Percentiles rank a stretch among this genome's conserved stretches.
These are phyloP conservation scores for Lasiosphaeria ovina DNA, from an alignment of 495 filamentous ascomycete genomes.

Conservation along the genomic window DNA sequence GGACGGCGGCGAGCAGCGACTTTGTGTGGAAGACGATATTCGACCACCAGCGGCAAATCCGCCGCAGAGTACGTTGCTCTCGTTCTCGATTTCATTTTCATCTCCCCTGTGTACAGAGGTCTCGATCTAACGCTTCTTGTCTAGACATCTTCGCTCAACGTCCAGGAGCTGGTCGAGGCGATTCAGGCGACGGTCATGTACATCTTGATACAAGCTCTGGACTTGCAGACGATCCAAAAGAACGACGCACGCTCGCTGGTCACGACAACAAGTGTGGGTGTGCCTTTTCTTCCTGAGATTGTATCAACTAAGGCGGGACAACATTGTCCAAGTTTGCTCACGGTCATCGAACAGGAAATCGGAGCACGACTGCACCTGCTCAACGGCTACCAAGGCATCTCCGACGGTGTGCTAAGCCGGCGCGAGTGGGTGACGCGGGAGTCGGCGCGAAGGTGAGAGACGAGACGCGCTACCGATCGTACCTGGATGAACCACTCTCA, in stretches of 20 bases:
- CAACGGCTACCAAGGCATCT: neutral
- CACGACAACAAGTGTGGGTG: neutral
- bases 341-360: neutral
- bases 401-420: neutral
- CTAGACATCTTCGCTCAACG: neutral
- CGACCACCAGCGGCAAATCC: neutral
- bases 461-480: neutral
- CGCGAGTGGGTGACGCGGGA: conserved; percentile 1
- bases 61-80: neutral
- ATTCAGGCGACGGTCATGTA: neutral
- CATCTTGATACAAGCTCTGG: neutral
- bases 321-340: neutral
- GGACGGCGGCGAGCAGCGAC: conserved; percentile 3
- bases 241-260: neutral
- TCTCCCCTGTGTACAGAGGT: neutral
- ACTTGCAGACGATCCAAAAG: neutral
- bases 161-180: neutral
- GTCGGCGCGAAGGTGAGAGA: conserved; percentile 1
- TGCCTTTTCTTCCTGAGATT: too few species aligned
- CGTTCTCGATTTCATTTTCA: neutral
- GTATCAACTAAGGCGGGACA: neutral
- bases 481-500: neutral
- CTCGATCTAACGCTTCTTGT: neutral
- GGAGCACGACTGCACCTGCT: neutral
- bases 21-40: conserved; percentile 12